These are phyloP conservation scores for Gossypioides kirkii DNA, from an alignment of 345 rosid species.

Conservation along the genomic window DNA sequence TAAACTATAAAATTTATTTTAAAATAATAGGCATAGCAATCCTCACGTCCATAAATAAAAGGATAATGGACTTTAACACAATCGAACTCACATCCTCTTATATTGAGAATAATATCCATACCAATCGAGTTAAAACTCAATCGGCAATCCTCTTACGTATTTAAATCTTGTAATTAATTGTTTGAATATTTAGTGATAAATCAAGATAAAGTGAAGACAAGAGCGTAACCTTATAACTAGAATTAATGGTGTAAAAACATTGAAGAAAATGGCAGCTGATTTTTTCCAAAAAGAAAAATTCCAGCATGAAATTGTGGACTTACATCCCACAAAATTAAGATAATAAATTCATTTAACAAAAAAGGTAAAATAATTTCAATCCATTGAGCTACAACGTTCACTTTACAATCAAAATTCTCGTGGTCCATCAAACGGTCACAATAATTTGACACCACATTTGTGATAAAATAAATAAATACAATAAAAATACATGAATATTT, in stretches of 20 bases:
- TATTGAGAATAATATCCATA: accelerated
- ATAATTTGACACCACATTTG: background rate
- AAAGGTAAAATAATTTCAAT: constrained; percentile 3
- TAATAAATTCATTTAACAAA: background rate
- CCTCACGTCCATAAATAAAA: accelerated
- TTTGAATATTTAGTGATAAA: no score
- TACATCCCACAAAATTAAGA: background rate
- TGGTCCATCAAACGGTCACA: constrained; percentile 30
- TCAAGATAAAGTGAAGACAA: background rate
- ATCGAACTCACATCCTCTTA: no score
- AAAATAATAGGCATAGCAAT: no score
- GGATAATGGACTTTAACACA: no score
- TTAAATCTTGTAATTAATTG: no score
- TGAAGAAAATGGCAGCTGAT: background rate
- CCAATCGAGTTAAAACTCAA: no score
- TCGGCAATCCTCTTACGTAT: background rate
- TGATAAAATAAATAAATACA: background rate
- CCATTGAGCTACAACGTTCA: constrained; percentile 14
- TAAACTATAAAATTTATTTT: no score
- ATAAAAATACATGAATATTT: no score
- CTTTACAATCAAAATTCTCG: constrained; percentile 25
- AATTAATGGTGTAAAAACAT: background rate
- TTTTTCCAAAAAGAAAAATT: background rate
- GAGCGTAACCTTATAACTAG: constrained; percentile 5
- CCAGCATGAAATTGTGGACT: constrained; percentile 9